phyloP scores from a whole-genome alignment of 1,284 basidiomycete species.

The Caloboletus firmus region DNA sequence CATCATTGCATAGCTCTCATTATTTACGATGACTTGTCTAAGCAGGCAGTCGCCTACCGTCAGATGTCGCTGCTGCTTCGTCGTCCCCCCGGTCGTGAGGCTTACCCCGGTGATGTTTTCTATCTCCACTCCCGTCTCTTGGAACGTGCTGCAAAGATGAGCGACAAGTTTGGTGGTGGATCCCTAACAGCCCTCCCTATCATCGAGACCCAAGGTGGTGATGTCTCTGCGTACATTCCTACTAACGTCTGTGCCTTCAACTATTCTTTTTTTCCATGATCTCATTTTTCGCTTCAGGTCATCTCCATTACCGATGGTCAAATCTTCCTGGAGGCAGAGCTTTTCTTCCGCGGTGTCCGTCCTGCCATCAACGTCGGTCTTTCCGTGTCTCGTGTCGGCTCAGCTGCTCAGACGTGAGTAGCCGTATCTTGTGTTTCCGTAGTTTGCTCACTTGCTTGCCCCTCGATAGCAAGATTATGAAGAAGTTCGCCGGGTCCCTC shows the following conservation, averaged over 20 bases:
- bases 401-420: constrained; percentile 93
- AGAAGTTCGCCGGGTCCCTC: constrained; percentile 99
- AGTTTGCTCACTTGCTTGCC: constrained; percentile 6
- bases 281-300: constrained; percentile 50
- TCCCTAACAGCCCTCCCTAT: constrained; percentile 98
- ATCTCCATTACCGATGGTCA: constrained; percentile 99
- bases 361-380: constrained; percentile 99
- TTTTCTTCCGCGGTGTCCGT: constrained; percentile 99
- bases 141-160: constrained; percentile 99
- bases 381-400: constrained; percentile 99
- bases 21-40: constrained; percentile 99
- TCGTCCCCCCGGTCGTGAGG: constrained; percentile 99
- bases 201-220: constrained; percentile 99
- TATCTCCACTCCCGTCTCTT: constrained; percentile 99
- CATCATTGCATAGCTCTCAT: constrained; percentile 70
- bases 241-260: constrained; percentile 60
- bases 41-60: constrained; percentile 99
- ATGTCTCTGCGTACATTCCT: constrained; percentile 97
- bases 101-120: constrained; percentile 99
- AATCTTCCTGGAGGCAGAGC: constrained; percentile 99
- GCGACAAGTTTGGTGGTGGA: constrained; percentile 95
- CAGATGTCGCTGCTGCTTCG: constrained; percentile 99
- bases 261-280: neutral
- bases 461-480: constrained; percentile 86
- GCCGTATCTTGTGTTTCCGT: neutral